Conservation (phyloP, 306 rosid species). For the Cicer arietinum region DNA sequence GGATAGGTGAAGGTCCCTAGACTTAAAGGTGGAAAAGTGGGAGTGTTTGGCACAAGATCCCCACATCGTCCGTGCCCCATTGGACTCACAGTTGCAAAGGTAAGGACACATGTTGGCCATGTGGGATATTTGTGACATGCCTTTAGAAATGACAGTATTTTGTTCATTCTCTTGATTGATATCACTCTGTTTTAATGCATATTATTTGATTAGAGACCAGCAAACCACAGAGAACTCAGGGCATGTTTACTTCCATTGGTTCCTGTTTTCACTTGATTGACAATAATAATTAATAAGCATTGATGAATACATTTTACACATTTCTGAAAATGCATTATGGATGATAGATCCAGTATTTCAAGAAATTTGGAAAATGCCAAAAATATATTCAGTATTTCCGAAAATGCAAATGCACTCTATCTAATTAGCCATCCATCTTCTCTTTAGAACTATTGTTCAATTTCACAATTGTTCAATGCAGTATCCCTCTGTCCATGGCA, state of each 20-base stretch:
- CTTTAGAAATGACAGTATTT: not conserved
- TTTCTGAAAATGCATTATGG: not conserved
- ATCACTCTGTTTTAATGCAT: conserved; percentile 5
- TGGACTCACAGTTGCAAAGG: conserved; percentile 96
- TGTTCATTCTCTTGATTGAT: conserved; percentile 2
- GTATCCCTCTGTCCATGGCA: not conserved
- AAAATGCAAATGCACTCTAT: not conserved
- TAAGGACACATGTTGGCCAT: conserved; percentile 40
- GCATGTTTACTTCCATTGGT: not conserved
- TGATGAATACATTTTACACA: not conserved
- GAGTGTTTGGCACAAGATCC: conserved; percentile 91
- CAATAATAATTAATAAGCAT: not conserved
- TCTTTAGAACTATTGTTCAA: not conserved
- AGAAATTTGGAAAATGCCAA: not conserved
- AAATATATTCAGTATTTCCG: not conserved
- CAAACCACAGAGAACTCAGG: not conserved
- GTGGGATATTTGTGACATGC: conserved; percentile 16
- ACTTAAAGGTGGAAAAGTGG: conserved; percentile 82
- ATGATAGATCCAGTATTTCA: not conserved
- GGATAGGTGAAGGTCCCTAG: conserved; percentile 93
- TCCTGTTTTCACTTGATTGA: not conserved
- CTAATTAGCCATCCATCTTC: not conserved
- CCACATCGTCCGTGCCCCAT: conserved; percentile 98
- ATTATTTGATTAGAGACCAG: conserved; percentile 30
- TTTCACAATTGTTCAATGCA: not conserved